phyloP scores from a whole-genome alignment of 2,329 filamentous ascomycete species.

The Botrytis pseudocinerea region DNA sequence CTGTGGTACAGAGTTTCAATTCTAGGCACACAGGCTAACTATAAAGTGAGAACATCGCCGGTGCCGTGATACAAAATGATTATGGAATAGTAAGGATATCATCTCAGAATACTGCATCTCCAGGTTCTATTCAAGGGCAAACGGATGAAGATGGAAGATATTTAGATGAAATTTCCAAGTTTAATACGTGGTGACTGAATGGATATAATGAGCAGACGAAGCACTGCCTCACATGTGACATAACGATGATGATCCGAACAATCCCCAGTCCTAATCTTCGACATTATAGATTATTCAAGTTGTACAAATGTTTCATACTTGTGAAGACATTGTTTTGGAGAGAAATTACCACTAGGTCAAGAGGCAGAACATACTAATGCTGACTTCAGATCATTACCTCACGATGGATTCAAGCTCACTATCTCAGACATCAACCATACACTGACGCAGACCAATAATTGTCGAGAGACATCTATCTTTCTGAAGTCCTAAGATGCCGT shows the following conservation, averaged over 20 bases:
- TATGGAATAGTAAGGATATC: background rate
- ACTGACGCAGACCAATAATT: background rate
- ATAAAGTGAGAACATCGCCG: background rate
- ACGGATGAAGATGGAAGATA: background rate
- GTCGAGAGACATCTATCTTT: background rate
- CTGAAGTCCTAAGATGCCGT: background rate
- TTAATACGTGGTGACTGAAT: background rate
- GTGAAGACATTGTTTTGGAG: background rate
- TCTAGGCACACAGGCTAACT: background rate
- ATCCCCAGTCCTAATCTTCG: no score
- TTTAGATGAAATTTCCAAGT: fast-evolving
- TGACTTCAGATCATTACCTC: background rate
- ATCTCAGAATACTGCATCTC: background rate
- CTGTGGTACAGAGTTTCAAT: background rate
- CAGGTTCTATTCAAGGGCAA: background rate
- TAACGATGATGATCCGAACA: background rate
- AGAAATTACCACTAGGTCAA: background rate
- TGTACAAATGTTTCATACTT: background rate
- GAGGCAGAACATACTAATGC: background rate
- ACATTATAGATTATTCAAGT: background rate
- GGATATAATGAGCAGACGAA: background rate
- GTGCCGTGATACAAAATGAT: no score
- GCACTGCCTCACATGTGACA: no score
- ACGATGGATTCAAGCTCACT: background rate
- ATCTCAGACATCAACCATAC: background rate